Conservation (phyloP, 179 eudicot species). For the Actinidia arguta region DNA sequence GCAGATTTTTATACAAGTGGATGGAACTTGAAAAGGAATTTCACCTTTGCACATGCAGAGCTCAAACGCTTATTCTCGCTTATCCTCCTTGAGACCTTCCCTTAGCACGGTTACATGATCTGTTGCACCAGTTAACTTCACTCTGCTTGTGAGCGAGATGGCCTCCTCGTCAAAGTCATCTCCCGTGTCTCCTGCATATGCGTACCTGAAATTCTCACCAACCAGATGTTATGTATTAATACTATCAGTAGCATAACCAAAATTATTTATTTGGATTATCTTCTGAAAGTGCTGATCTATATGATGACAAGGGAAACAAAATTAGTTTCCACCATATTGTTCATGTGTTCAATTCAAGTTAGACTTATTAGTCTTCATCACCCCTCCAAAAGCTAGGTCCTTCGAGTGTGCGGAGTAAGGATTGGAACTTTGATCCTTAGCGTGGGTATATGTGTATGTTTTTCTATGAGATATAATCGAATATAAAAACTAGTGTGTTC, state of each 20-base stretch:
- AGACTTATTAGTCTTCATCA: background rate
- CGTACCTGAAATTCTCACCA: conserved; percentile 55
- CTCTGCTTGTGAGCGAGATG: conserved; percentile 67
- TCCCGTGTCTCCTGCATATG: conserved; percentile 75
- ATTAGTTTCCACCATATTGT: background rate
- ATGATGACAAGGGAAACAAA: background rate
- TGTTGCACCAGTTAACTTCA: conserved; percentile 56
- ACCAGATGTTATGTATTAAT: background rate
- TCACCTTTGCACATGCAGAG: conserved; percentile 17
- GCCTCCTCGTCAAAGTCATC: conserved; percentile 89
- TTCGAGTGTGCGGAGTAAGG: background rate
- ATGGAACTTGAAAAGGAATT: conserved; percentile 14
- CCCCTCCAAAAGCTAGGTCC: conserved; percentile 5
- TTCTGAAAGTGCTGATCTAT: background rate
- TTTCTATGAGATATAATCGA: background rate
- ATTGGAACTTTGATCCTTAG: too few species aligned
- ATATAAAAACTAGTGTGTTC: background rate
- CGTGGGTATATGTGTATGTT: too few species aligned
- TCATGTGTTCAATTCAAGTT: background rate
- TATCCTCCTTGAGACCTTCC: conserved; percentile 85
- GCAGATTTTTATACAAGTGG: conserved; percentile 8
- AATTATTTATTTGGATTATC: background rate
- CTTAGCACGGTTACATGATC: conserved; percentile 63
- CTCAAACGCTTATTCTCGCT: conserved; percentile 52
- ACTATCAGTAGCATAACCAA: background rate